phyloP scores from a whole-genome alignment of 1,139 yeast genomes.

The Wickerhamomyces sp. region DNA sequence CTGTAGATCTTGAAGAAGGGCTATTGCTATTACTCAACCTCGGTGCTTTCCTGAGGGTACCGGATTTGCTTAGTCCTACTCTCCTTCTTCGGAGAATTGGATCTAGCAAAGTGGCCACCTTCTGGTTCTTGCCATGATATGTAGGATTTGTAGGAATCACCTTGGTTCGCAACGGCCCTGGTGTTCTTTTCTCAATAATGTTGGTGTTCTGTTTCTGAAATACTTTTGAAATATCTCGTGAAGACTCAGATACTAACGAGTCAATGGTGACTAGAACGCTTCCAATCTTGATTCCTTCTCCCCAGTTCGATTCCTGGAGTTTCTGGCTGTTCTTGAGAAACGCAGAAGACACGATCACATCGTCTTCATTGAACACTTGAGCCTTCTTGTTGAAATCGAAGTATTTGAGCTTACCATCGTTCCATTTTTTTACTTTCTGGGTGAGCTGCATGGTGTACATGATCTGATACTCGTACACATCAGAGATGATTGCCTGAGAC shows the following conservation, averaged over 20 bases:
- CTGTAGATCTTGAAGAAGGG: too few relatives aligned
- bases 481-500: conserved; percentile 27
- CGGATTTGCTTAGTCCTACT: conserved; percentile 14
- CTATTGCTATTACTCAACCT: background rate
- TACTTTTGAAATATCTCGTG: conserved; percentile 15
- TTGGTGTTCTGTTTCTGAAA: conserved; percentile 11
- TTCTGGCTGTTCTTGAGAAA: conserved; percentile 24
- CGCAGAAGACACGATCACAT: conserved; percentile 33
- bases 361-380: conserved; percentile 39
- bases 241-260: conserved; percentile 6
- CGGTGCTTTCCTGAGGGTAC: conserved; percentile 7
- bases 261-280: conserved; percentile 21
- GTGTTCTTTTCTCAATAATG: background rate
- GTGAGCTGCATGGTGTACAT: conserved; percentile 43
- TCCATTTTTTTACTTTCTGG: conserved; percentile 52
- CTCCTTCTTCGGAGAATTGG: conserved; percentile 5
- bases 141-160: background rate
- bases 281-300: conserved; percentile 22
- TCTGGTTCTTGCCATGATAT: background rate
- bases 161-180: conserved; percentile 2
- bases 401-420: conserved; percentile 46
- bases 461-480: conserved; percentile 35
- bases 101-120: background rate
- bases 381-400: conserved; percentile 46
- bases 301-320: conserved; percentile 14